Conservation (phyloP, 352 stramenopile species). For the Aphanomyces cochlioides region DNA sequence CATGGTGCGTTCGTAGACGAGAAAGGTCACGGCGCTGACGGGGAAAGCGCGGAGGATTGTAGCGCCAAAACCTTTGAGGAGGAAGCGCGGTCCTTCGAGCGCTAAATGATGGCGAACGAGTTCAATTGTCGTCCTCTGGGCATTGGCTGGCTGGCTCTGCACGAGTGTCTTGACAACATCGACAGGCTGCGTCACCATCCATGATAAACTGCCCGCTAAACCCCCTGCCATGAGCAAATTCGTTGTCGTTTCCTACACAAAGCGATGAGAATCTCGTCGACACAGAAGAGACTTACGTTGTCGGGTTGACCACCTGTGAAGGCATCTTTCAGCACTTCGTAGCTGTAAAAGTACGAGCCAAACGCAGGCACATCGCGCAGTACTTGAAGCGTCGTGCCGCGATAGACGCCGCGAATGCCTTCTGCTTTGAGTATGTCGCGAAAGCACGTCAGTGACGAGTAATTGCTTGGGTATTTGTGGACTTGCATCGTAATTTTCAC, state of each 20-base stretch:
- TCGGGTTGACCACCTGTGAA: conserved; percentile 50
- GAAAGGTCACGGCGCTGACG: conserved; percentile 79
- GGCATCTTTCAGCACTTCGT: conserved; percentile 61
- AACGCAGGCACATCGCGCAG: conserved; percentile 74
- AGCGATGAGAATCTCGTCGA: not conserved
- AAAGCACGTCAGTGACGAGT: conserved; percentile 52
- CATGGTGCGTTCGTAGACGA: conserved; percentile 83
- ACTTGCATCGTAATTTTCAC: conserved; percentile 84
- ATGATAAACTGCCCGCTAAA: conserved; percentile 68
- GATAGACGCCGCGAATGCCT: conserved; percentile 51
- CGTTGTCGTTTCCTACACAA: conserved; percentile 47
- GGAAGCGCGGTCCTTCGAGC: conserved; percentile 56
- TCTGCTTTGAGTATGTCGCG: conserved; percentile 41
- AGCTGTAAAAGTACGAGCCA: conserved; percentile 75
- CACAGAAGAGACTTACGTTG: conserved; percentile 31
- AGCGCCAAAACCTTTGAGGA: conserved; percentile 77
- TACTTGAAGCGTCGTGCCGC: conserved; percentile 62
- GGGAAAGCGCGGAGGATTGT: conserved; percentile 80
- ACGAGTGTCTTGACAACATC: conserved; percentile 91
- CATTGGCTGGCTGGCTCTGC: conserved; percentile 66
- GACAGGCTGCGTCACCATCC: conserved; percentile 73
- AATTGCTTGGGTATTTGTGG: conserved; percentile 42
- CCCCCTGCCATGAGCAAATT: conserved; percentile 66
- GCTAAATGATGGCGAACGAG: conserved; percentile 37
- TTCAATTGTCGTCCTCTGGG: not conserved